Percentiles rank a stretch among this genome's conserved stretches.
phyloP scores from a whole-genome alignment of 768 basidiomycete genomes.

The Rhodotorula babjevae region DNA sequence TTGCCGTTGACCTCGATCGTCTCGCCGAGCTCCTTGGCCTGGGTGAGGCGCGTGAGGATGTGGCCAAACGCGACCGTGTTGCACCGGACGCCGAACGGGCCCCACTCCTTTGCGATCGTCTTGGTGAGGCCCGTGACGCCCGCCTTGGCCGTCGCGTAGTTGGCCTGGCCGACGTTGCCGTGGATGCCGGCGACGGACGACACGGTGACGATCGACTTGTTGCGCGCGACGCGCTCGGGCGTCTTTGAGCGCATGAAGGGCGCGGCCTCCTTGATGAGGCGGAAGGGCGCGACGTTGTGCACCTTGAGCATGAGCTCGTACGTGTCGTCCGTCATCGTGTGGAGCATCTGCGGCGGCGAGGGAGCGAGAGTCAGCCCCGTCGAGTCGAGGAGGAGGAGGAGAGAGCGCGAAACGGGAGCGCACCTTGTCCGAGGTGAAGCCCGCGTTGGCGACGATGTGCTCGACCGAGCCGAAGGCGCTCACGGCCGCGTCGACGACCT shows the following conservation, averaged over 20 bases:
- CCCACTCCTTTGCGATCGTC: slow-evolving; percentile 85
- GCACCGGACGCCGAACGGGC: slow-evolving; percentile 23
- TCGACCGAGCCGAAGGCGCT: slow-evolving; percentile 75
- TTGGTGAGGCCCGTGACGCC: slow-evolving; percentile 75
- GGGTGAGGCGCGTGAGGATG: slow-evolving; percentile 63
- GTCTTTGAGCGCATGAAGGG: slow-evolving; percentile 74
- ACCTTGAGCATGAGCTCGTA: slow-evolving; percentile 78
- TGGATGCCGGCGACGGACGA: slow-evolving; percentile 68
- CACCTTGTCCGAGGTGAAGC: slow-evolving; percentile 33
- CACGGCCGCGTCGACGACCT: slow-evolving; percentile 68
- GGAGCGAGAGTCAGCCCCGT: too few species aligned
- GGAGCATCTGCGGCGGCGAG: slow-evolving; percentile 60
- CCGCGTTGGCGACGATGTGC: slow-evolving; percentile 75
- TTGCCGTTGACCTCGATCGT: slow-evolving; percentile 75
- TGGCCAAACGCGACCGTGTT: slow-evolving; percentile 32
- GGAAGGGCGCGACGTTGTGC: slow-evolving; percentile 80
- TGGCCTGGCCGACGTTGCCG: slow-evolving; percentile 78
- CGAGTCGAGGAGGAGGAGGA: background rate
- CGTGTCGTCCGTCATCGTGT: slow-evolving; percentile 64
- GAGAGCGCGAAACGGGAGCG: background rate
- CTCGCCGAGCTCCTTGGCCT: slow-evolving; percentile 70
- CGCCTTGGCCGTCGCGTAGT: slow-evolving; percentile 41
- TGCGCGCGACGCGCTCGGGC: slow-evolving; percentile 54
- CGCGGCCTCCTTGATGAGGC: slow-evolving; percentile 74
- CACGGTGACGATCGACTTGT: slow-evolving; percentile 68